Conservation (phyloP, 2,329 filamentous ascomycete species). For the Magnaporthiopsis incrustans region DNA sequence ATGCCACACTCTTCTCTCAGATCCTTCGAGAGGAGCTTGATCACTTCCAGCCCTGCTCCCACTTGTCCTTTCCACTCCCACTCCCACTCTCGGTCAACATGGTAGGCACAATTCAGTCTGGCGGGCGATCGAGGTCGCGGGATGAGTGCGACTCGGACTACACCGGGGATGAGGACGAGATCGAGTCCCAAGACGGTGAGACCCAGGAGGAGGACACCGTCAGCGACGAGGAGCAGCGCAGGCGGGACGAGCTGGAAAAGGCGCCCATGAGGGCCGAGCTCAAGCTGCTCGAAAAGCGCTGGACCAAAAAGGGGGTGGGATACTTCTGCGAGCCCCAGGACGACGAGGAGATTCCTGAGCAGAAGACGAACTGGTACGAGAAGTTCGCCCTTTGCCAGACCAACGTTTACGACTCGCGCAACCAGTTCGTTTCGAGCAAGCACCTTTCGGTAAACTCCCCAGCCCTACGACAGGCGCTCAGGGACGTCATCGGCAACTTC, state of each 20-base stretch:
- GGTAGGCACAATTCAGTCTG: constrained; percentile 5
- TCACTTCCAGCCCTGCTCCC: background rate
- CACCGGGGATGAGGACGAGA: constrained; percentile 1
- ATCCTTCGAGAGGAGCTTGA: background rate
- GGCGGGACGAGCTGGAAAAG: constrained; percentile 17
- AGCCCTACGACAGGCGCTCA: constrained; percentile 16
- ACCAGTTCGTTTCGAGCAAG: constrained; percentile 12
- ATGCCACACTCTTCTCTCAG: background rate
- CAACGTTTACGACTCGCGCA: constrained; percentile 15
- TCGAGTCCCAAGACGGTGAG: background rate
- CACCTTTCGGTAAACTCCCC: constrained; percentile 17
- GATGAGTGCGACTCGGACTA: too few relatives aligned
- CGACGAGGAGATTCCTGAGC: constrained; percentile 19
- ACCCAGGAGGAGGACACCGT: constrained; percentile 5
- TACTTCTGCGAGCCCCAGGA: constrained; percentile 22
- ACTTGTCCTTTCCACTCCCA: background rate
- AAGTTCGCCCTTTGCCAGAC: constrained; percentile 21
- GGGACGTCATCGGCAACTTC: constrained; percentile 16
- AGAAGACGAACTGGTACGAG: constrained; percentile 22
- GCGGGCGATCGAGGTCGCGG: too few relatives aligned
- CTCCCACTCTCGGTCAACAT: background rate
- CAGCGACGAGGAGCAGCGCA: constrained; percentile 16
- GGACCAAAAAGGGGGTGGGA: constrained; percentile 19
- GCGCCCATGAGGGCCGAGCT: constrained; percentile 21
- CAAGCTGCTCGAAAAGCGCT: constrained; percentile 25